A percentile compares a stretch with the other conserved stretches of the same genome.
These are phyloP conservation scores for Drechslerella coelobrocha DNA, from an alignment of 2,329 filamentous ascomycete genomes.

Conservation along the genomic window DNA sequence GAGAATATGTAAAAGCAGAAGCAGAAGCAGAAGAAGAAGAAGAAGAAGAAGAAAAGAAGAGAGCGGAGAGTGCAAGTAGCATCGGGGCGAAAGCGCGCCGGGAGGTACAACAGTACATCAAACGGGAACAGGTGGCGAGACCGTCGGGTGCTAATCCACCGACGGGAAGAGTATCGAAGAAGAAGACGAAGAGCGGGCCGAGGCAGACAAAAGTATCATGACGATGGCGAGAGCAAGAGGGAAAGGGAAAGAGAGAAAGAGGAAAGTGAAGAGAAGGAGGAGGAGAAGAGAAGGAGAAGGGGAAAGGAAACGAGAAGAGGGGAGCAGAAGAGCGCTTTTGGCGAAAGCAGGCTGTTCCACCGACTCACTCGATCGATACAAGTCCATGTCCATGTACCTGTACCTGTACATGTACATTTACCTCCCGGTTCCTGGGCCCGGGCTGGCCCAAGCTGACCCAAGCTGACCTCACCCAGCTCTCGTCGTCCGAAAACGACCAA, in stretches of 20 bases:
- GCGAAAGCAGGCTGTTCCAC: too few species aligned
- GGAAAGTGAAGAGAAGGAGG: background rate
- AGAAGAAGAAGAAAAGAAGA: background rate
- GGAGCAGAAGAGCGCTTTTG: background rate
- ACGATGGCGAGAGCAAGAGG: background rate
- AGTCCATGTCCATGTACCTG: background rate
- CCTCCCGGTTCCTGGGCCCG: background rate
- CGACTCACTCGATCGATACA: too few species aligned
- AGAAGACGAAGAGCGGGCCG: background rate
- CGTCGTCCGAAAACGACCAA: too few species aligned
- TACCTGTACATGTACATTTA: too few species aligned
- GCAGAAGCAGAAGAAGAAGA: background rate
- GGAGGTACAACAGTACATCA: too few species aligned
- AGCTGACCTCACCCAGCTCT: background rate
- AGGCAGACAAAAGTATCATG: background rate
- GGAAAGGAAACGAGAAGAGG: background rate
- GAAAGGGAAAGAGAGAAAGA: constrained; percentile 1
- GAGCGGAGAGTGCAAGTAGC: background rate
- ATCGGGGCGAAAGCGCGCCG: background rate
- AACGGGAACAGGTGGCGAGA: constrained; percentile 4
- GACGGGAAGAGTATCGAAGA: background rate
- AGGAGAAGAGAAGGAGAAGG: constrained; percentile 5
- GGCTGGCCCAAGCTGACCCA: constrained; percentile 1
- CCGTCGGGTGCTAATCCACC: background rate
- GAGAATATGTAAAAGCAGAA: background rate